These are phyloP conservation scores for Sporothrix globosa DNA, from an alignment of 2,329 filamentous ascomycete species.

Conservation along the genomic window DNA sequence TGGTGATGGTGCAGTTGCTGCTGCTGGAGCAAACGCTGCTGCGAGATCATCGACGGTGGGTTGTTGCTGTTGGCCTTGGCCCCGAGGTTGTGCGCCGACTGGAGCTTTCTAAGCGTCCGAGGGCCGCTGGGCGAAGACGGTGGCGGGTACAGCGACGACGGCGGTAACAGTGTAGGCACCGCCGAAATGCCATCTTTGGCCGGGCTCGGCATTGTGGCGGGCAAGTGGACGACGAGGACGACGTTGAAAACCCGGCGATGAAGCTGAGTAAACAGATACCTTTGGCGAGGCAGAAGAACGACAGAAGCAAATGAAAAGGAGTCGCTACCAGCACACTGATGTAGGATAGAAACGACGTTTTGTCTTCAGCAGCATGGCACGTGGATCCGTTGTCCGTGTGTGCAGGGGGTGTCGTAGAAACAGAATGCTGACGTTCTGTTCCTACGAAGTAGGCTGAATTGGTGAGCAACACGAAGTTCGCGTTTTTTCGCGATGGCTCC, in stretches of 20 bases:
- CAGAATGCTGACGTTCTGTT: neutral
- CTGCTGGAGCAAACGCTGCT: constrained; percentile 53
- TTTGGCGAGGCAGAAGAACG: too few species aligned
- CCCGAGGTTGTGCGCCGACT: constrained; percentile 73
- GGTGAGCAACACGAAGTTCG: constrained; percentile 23
- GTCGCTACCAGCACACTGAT: neutral
- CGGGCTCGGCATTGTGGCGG: constrained; percentile 42
- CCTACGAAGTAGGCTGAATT: constrained; percentile 5
- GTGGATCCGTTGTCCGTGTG: neutral
- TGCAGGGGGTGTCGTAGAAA: constrained; percentile 9
- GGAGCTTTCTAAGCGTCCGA: constrained; percentile 70
- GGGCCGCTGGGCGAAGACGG: constrained; percentile 67
- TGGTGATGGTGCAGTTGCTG: constrained; percentile 47
- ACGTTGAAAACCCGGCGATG: neutral
- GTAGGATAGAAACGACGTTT: neutral
- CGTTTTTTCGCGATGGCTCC: constrained; percentile 31
- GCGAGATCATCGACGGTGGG: constrained; percentile 61
- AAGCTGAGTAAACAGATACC: neutral
- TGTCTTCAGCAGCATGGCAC: constrained; percentile 14
- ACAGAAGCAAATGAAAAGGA: too few species aligned
- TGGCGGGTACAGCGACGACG: constrained; percentile 54
- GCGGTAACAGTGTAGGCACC: constrained; percentile 39
- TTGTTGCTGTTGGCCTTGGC: constrained; percentile 53
- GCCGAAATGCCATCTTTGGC: constrained; percentile 39
- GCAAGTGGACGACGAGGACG: neutral